Evolutionary conservation across 371 early-diverging fungal species (phyloP).

Genomic region (Circinella minor): DNA sequence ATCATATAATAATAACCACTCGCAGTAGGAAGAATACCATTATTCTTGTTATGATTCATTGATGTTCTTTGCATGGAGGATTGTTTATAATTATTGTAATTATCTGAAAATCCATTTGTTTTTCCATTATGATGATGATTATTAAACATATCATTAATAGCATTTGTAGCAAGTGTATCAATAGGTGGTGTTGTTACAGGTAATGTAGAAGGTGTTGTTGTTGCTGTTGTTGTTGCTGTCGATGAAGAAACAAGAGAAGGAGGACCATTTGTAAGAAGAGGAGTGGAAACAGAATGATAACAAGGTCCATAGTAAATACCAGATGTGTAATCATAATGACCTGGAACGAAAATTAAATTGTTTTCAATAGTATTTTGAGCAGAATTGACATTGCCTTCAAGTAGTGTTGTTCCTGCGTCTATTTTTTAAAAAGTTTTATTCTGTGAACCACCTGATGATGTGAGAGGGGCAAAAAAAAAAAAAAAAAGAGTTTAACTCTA

Average conservation of each 20-base stretch:
- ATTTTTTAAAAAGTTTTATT: not conserved
- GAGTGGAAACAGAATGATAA: not conserved
- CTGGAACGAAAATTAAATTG: not conserved
- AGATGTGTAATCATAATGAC: not conserved
- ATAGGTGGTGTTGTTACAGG: too few relatives aligned
- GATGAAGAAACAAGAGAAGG: not conserved
- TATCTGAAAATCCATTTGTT: too few relatives aligned
- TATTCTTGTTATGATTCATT: not conserved
- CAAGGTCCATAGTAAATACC: conserved; percentile 1
- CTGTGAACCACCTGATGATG: not conserved
- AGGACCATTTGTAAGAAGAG: not conserved
- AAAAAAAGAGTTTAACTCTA: not conserved
- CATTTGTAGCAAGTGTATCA: too few relatives aligned
- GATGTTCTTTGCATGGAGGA: too few relatives aligned
- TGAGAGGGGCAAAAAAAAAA: not conserved
- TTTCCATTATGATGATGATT: too few relatives aligned
- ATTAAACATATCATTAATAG: too few relatives aligned
- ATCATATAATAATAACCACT: conserved; percentile 5
- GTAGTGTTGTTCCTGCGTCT: not conserved
- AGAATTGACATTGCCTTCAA: not conserved
- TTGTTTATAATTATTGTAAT: not conserved
- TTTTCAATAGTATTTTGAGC: not conserved
- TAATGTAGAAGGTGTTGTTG: too few relatives aligned
- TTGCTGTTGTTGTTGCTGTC: too few relatives aligned
- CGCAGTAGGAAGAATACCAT: not conserved